Evolutionary conservation across 805 yeast species (phyloP), one percentile per base, ranked within the genome.

Genomic region (Cyberlindnera veronae): DNA sequence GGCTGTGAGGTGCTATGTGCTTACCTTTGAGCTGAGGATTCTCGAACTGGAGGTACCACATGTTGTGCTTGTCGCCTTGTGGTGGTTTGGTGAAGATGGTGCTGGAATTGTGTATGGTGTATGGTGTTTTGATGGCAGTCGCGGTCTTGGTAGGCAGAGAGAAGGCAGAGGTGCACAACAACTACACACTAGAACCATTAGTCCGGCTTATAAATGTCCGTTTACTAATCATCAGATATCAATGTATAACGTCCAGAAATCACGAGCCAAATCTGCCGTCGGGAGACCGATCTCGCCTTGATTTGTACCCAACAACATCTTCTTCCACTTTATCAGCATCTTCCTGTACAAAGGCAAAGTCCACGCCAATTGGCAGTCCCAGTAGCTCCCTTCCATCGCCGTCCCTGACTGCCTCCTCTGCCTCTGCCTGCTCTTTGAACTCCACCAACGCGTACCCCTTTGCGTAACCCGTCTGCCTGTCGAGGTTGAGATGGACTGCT

Each of bases 391-490:
- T 48, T 1, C 63, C 64, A 15, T 58, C 41, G 1, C 55, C 61
- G 3, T 50, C 61, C 4, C 35, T 30, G 2, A 68, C 53, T 1
- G 72, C 69, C 6, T 44, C 42, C 18, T 50, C 36, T 3, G 72
- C 72, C 21, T 66, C 70, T 7, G 50, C 60, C 6, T 54, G 33
- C 1, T 43, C 47, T 3, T 36, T 49, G 41, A 55, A 71, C 44
- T 71, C 73, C 3, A 69, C 42, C 18, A 71, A 48, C 1, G 69
- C 74, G 43, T 72, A 71, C 0, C 71, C 67, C 45, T 56, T 46
- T 5, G 42, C 49, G 23, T 46, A 49, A 5, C 76, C 76, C 3
- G 73, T 61, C 34, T 64, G 64, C 29, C 70, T 58, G 39, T 70
- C 74, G 6, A 68, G 45, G 40, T 70, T 72, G 39, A 72, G 41